phyloP scores from a whole-genome alignment of 78 protist species.

The Chrysochromulina tobinii region DNA sequence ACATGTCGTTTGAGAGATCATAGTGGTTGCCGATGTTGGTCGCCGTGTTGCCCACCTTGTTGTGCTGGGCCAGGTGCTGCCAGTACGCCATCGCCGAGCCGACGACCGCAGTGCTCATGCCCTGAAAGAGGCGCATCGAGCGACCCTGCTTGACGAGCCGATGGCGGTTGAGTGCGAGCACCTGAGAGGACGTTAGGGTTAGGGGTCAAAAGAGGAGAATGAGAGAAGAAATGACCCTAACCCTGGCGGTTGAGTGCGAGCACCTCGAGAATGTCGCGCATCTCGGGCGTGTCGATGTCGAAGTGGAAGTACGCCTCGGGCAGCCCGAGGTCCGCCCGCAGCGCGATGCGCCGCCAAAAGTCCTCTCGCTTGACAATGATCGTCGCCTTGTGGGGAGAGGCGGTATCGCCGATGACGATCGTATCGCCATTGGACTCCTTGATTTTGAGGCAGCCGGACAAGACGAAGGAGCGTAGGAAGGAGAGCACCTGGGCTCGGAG shows the following conservation, averaged over 20 bases:
- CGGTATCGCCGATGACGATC: no score
- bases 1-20: slow-evolving; percentile 45
- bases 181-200: no score
- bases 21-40: slow-evolving; percentile 34
- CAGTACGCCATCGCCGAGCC: no score
- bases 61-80: neutral
- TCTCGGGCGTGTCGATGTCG: neutral
- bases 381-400: no score
- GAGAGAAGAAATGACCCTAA: no score
- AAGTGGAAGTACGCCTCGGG: slow-evolving; percentile 8
- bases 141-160: neutral
- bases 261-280: neutral
- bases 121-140: neutral
- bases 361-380: no score
- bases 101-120: neutral
- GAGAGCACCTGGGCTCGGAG: no score
- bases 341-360: no score
- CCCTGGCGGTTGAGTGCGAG: neutral
- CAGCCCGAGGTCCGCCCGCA: neutral
- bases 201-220: no score
- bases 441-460: no score
- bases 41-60: neutral
- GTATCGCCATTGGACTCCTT: no score
- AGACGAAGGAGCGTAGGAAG: no score
- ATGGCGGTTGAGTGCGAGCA: neutral